Evolutionary conservation across 495 filamentous ascomycete genomes (phyloP).

Genomic region (Penicillium pulvis): DNA sequence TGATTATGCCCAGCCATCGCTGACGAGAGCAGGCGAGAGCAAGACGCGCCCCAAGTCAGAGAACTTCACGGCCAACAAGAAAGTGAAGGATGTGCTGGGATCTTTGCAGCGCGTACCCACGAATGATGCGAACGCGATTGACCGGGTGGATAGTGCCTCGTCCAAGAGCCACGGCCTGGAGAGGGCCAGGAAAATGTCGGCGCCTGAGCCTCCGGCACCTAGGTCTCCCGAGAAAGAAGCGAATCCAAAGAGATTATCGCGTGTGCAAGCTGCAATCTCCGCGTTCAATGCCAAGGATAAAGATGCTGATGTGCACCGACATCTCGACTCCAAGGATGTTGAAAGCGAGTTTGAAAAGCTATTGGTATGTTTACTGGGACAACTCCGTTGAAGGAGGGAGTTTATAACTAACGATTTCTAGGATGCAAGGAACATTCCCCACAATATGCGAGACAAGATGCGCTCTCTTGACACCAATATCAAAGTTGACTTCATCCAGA

Average conservation of each 20-base stretch:
- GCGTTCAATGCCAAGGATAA: constrained; percentile 56
- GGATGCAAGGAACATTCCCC: constrained; percentile 88
- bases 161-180: constrained; percentile 23
- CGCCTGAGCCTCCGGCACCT: constrained; percentile 25
- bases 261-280: constrained; percentile 68
- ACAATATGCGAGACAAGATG: constrained; percentile 93
- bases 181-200: constrained; percentile 23
- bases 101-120: constrained; percentile 29
- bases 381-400: neutral
- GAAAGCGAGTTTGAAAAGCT: constrained; percentile 54
- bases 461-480: constrained; percentile 82
- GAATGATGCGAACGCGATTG: constrained; percentile 19
- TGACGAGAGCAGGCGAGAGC: constrained; percentile 40
- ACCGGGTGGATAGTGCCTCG: constrained; percentile 19
- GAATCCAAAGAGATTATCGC: constrained; percentile 46
- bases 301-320: constrained; percentile 44
- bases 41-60: constrained; percentile 59
- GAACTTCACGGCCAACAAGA: constrained; percentile 40
- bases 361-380: constrained; percentile 32
- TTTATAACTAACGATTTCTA: constrained; percentile 48
- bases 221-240: constrained; percentile 25
- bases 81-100: constrained; percentile 39
- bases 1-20: constrained; percentile 57
- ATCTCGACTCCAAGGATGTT: constrained; percentile 47
- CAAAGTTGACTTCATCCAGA: constrained; percentile 91